These are phyloP conservation scores for Phytopythium vexans DNA, from an alignment of 352 stramenopile species.

Conservation along the genomic window DNA sequence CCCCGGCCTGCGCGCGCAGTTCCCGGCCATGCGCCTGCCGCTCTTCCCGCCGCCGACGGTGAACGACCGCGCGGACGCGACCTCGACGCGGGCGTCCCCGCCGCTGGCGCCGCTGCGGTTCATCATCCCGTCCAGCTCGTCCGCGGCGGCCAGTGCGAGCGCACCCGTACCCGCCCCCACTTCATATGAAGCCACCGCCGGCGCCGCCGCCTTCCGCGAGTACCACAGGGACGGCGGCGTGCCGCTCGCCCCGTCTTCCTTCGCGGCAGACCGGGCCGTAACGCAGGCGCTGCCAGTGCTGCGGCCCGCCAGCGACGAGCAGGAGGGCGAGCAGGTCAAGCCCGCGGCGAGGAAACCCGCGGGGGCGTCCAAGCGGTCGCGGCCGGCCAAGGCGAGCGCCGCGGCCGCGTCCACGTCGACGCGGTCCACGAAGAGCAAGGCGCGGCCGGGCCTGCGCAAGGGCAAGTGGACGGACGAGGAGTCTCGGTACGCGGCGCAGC, in stretches of 20 bases:
- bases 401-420: slow-evolving; percentile 13
- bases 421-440: slow-evolving; percentile 83
- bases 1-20: slow-evolving; percentile 37
- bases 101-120: slow-evolving; percentile 72
- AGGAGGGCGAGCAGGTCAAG: slow-evolving; percentile 20
- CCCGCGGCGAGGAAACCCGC: slow-evolving; percentile 5
- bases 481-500: slow-evolving; percentile 61
- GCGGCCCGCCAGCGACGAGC: slow-evolving; percentile 6
- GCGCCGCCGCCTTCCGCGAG: no score
- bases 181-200: slow-evolving; percentile 1
- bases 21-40: slow-evolving; percentile 44
- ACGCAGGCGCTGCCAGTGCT: slow-evolving; percentile 22
- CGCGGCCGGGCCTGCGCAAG: slow-evolving; percentile 77
- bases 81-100: slow-evolving; percentile 13
- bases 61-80: slow-evolving; percentile 4
- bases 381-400: slow-evolving; percentile 37
- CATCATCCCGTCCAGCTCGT: slow-evolving; percentile 51
- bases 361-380: slow-evolving; percentile 40
- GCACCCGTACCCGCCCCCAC: slow-evolving; percentile 6
- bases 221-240: slow-evolving; percentile 1
- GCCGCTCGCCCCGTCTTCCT: neutral
- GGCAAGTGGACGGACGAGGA: slow-evolving; percentile 88
- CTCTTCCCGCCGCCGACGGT: slow-evolving; percentile 18
- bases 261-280: slow-evolving; percentile 18
- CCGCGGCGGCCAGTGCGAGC: slow-evolving; percentile 3